These are phyloP conservation scores for Russula brevipes DNA, from an alignment of 768 basidiomycete genomes.

Conservation along the genomic window DNA sequence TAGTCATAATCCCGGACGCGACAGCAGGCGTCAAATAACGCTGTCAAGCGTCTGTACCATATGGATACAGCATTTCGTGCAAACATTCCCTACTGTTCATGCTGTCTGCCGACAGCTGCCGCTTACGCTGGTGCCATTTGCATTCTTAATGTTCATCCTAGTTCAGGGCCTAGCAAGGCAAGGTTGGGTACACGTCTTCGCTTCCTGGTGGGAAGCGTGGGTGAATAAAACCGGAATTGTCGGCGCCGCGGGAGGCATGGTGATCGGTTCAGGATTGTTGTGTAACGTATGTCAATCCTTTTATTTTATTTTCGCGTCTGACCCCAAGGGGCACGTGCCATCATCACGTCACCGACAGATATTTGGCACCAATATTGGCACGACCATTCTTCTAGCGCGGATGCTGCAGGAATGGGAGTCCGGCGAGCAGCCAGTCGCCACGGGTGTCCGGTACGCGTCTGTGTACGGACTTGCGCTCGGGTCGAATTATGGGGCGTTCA, in stretches of 20 bases:
- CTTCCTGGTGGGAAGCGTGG: slow-evolving; percentile 55
- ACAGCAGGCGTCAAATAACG: slow-evolving; percentile 8
- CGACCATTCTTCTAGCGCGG: slow-evolving; percentile 83
- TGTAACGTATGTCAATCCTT: slow-evolving; percentile 49
- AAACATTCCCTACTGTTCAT: slow-evolving; percentile 64
- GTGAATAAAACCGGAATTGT: slow-evolving; percentile 33
- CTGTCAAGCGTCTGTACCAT: slow-evolving; percentile 15
- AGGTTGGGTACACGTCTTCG: slow-evolving; percentile 88
- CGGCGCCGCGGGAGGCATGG: slow-evolving; percentile 47
- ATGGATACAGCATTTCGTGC: slow-evolving; percentile 23
- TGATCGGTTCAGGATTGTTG: slow-evolving; percentile 63
- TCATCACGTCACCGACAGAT: slow-evolving; percentile 32
- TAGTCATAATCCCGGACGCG: not conserved
- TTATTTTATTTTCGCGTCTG: not conserved
- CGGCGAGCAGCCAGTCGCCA: slow-evolving; percentile 8
- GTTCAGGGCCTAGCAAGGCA: slow-evolving; percentile 76
- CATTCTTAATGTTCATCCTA: slow-evolving; percentile 92
- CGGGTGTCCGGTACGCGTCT: slow-evolving; percentile 17
- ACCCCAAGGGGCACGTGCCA: not conserved
- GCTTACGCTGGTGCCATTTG: slow-evolving; percentile 80
- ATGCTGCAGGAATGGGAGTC: slow-evolving; percentile 49
- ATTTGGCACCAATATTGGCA: slow-evolving; percentile 87
- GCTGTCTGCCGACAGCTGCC: slow-evolving; percentile 66
- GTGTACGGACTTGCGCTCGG: slow-evolving; percentile 69
- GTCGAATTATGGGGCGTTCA: slow-evolving; percentile 87